Percentiles rank a stretch among this genome's conserved stretches.
Conservation (phyloP, 169 alveolate species). For the Plasmodium sp. region DNA sequence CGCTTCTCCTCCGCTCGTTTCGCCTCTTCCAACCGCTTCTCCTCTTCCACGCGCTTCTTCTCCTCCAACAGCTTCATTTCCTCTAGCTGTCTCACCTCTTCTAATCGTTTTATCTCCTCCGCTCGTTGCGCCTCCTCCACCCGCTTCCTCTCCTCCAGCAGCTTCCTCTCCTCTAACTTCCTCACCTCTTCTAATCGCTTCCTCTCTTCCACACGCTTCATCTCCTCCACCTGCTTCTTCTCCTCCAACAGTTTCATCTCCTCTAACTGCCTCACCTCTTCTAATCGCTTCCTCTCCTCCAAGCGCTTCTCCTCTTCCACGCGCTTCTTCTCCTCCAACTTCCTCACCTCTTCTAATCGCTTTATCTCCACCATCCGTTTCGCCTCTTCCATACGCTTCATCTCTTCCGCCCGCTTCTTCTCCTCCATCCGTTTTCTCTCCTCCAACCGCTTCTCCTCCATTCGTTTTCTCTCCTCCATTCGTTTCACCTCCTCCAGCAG, state of each 20-base stretch:
- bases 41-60: constrained; percentile 1
- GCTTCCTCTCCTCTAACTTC: background rate
- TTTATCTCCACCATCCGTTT: background rate
- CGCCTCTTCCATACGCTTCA: background rate
- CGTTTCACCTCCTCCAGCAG: too few species aligned
- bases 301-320: background rate
- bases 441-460: too few species aligned
- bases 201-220: background rate
- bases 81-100: background rate
- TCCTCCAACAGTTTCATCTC: background rate
- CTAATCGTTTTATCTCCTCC: constrained; percentile 1
- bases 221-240: background rate
- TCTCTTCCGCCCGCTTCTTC: too few species aligned
- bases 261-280: background rate
- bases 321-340: background rate
- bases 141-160: background rate
- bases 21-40: background rate
- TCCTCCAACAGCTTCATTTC: background rate
- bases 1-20: background rate
- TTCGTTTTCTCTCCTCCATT: too few species aligned
- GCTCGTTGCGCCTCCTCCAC: too few species aligned
- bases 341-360: background rate
- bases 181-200: constrained; percentile 4
- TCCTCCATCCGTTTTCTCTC: too few species aligned
- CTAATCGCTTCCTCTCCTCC: background rate